phyloP scores from a whole-genome alignment of 2,329 filamentous ascomycete species.

The Hymenoscyphus albidus region DNA sequence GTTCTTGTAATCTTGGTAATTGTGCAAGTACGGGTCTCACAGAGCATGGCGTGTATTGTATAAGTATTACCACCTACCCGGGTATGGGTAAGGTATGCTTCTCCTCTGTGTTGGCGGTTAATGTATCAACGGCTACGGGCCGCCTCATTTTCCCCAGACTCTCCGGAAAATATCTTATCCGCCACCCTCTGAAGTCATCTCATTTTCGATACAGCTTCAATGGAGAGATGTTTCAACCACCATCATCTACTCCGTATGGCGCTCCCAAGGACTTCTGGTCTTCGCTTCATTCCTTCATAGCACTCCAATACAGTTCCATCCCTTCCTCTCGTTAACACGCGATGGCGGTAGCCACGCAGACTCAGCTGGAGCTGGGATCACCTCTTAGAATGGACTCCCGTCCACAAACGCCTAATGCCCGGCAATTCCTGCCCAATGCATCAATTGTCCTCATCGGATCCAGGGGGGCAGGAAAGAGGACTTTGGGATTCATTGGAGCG shows the following conservation, averaged over 20 bases:
- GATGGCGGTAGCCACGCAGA: slow-evolving; percentile 31
- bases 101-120: neutral
- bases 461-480: slow-evolving; percentile 71
- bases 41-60: too few species aligned
- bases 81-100: too few species aligned
- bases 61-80: too few species aligned
- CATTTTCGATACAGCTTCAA: neutral
- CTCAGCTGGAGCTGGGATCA: slow-evolving; percentile 16
- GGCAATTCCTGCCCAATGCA: slow-evolving; percentile 45
- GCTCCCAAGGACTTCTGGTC: neutral
- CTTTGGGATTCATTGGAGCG: slow-evolving; percentile 70
- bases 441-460: slow-evolving; percentile 72
- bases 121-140: neutral
- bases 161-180: neutral
- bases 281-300: neutral
- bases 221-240: neutral
- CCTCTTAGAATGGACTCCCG: slow-evolving; percentile 22
- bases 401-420: slow-evolving; percentile 20
- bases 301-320: neutral
- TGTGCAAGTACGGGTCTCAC: too few species aligned
- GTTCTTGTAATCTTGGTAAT: too few species aligned
- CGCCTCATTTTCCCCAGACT: neutral
- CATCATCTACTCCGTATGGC: neutral
- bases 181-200: neutral
- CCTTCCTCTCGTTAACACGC: slow-evolving; percentile 1